Conservation (phyloP, 179 eudicot genomes). For the Silene coronaria region DNA sequence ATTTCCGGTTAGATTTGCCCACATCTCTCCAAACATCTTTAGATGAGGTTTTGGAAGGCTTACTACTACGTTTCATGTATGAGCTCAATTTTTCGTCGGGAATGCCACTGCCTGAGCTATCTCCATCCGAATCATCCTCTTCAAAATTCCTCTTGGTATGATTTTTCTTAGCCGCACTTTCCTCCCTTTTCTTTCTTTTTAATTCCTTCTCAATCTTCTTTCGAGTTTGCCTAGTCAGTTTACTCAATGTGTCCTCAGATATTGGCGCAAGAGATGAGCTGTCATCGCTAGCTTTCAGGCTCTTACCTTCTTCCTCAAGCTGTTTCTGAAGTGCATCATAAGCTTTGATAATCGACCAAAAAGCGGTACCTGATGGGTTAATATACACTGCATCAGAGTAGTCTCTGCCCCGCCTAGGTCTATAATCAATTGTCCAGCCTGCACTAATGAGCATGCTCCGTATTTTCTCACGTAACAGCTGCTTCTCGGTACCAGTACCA, state of each 20-base stretch:
- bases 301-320: constrained; percentile 49
- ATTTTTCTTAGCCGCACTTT: constrained; percentile 32
- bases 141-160: constrained; percentile 34
- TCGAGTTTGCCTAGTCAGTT: constrained; percentile 78
- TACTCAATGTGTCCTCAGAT: constrained; percentile 62
- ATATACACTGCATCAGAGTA: constrained; percentile 93
- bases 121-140: constrained; percentile 36
- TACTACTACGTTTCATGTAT: constrained; percentile 42
- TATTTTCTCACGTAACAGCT: constrained; percentile 75
- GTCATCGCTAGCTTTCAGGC: constrained; percentile 33
- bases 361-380: constrained; percentile 83
- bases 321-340: constrained; percentile 94
- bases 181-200: constrained; percentile 67
- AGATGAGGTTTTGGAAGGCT: constrained; percentile 36
- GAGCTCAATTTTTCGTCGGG: constrained; percentile 44
- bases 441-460: constrained; percentile 67
- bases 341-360: constrained; percentile 94
- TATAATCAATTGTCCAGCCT: constrained; percentile 96
- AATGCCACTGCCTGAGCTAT: constrained; percentile 47
- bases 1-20: constrained; percentile 35
- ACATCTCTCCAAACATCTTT: constrained; percentile 34
- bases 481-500: constrained; percentile 93
- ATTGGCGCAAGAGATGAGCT: constrained; percentile 56
- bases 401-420: constrained; percentile 90
- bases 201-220: constrained; percentile 77